Conservation (phyloP, 345 rosid genomes). For the Dipteronia sinensis region DNA sequence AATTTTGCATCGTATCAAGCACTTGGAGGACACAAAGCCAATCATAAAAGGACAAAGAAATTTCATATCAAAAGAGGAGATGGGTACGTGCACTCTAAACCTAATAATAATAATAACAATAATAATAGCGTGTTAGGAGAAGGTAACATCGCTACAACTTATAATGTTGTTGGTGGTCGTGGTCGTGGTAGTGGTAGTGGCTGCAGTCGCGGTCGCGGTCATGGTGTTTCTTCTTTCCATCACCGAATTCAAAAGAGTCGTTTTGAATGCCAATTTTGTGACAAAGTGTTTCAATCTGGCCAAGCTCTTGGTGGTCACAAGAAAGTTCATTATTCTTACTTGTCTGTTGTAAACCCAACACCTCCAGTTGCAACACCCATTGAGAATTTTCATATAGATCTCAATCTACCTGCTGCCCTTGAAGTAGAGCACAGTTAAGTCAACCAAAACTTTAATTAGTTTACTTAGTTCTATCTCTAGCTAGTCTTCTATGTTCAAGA, state of each 20-base stretch:
- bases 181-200: too few relatives aligned
- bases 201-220: not conserved
- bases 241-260: not conserved
- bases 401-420: constrained; percentile 35
- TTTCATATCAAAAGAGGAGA: not conserved
- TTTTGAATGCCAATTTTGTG: constrained; percentile 50
- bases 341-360: not conserved
- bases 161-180: too few relatives aligned
- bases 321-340: constrained; percentile 46
- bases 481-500: not conserved
- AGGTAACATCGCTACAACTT: too few relatives aligned
- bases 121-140: too few relatives aligned
- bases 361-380: not conserved
- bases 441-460: not conserved
- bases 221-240: not conserved
- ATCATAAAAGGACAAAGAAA: constrained; percentile 45
- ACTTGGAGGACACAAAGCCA: constrained; percentile 68
- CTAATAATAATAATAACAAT: too few relatives aligned
- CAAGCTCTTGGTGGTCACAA: constrained; percentile 71
- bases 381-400: constrained; percentile 30
- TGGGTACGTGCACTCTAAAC: too few relatives aligned
- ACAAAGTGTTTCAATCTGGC: constrained; percentile 52
- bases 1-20: constrained; percentile 62
- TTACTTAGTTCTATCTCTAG: constrained; percentile 9
- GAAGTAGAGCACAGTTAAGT: not conserved